Base-by-base conservation (phyloP, 495 filamentous ascomycete genomes). In the Ascodesmis nigricans region DNA sequence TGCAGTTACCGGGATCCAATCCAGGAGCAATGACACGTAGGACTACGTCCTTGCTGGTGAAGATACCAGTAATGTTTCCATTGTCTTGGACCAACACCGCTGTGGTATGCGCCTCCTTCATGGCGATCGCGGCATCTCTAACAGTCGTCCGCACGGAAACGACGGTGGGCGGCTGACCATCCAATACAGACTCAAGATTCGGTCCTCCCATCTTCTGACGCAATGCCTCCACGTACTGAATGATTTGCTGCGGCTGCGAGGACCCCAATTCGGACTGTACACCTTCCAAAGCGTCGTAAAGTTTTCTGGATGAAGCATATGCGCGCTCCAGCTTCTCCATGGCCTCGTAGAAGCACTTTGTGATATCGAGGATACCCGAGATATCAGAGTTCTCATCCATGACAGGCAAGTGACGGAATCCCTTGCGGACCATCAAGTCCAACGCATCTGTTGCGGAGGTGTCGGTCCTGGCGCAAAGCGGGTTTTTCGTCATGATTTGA, bases 381-480 rank as follows among this genome's bases (percentile, higher is more conserved):
- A 97, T 97, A 52, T 97, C 82, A 53, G 95, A 84, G 57, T 95
- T 92, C 63, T 97, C 87, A 55, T 97, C 87, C 87, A 97, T 97
- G 28, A 97, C 87, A 2, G 87, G 87, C 41, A 97, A 56, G 67
- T 97, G 87, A 47, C 87, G 68, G 62, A 97, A 97, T 9, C 87
- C 87, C 57, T 95, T 97, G 37, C 82, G 65, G 31, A 97, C 87
- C 87, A 97, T 97, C 31, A 97, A 64, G 53, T 97, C 83, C 39
- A 97, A 60, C 16, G 87, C 87, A 59, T 97, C 87, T 25, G 87
- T 99, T 13, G 87, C 87, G 59, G 82, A 92, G 13, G 87, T 99
- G 50, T 99, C 87, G 21, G 87, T 99, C 51, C 84, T 69, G 5
- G 87, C 87, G 50, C 87, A 99, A 21, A 99, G 65, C 1, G 87